Conservation (phyloP, 2,329 filamentous ascomycete genomes). For the Sporothrix brunneoviolacea region DNA sequence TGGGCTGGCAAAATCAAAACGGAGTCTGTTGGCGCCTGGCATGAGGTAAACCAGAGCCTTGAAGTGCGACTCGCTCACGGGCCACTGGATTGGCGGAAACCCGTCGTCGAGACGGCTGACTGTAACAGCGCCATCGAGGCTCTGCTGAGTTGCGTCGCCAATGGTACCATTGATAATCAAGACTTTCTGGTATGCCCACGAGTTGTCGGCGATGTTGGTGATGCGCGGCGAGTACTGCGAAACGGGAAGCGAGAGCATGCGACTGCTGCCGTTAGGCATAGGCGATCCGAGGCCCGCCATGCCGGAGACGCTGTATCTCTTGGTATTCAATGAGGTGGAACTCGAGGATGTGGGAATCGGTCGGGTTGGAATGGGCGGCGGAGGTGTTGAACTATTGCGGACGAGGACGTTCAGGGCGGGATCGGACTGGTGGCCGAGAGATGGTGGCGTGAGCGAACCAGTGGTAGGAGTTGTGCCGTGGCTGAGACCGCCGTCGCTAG, state of each 20-base stretch:
- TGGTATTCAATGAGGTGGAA: slow-evolving; percentile 26
- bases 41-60: slow-evolving; percentile 87
- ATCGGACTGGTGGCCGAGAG: slow-evolving; percentile 56
- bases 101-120: slow-evolving; percentile 76
- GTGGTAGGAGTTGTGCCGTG: slow-evolving; percentile 57
- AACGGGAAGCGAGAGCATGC: slow-evolving; percentile 48
- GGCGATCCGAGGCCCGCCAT: slow-evolving; percentile 56
- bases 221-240: slow-evolving; percentile 79
- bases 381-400: slow-evolving; percentile 33
- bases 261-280: slow-evolving; percentile 46
- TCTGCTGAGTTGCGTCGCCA: slow-evolving; percentile 60
- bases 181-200: slow-evolving; percentile 90
- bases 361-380: slow-evolving; percentile 25
- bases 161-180: slow-evolving; percentile 76
- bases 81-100: slow-evolving; percentile 80
- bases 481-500: slow-evolving; percentile 53
- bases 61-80: slow-evolving; percentile 82
- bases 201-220: slow-evolving; percentile 69
- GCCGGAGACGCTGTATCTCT: slow-evolving; percentile 58
- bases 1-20: slow-evolving; percentile 80
- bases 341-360: slow-evolving; percentile 26
- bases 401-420: slow-evolving; percentile 58
- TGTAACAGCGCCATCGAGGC: slow-evolving; percentile 71
- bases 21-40: slow-evolving; percentile 80
- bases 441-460: slow-evolving; percentile 69